Base-by-base conservation (phyloP, 163 green algal species). In the Volvox carteri region DNA sequence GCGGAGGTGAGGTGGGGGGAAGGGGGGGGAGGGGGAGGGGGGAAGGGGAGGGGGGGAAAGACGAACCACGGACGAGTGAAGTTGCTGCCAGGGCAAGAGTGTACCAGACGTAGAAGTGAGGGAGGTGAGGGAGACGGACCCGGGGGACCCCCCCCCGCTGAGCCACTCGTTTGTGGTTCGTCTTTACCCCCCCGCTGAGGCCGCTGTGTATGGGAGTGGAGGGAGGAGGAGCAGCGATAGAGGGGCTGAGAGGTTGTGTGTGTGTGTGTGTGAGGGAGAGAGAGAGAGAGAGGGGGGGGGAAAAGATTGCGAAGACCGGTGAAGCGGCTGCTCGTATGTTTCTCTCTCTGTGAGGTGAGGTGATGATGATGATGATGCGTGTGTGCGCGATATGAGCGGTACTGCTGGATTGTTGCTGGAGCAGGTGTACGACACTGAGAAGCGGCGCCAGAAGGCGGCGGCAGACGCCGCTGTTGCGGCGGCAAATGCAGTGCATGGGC, bases 401-500 rank as follows among this genome's bases (percentile, higher is more conserved):
- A n/a, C n/a, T 65, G 54, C 5, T 65, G 54, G 25, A 23, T 23
- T 58, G 72, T 12, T 23, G 72, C 41, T 18, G 72, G 6, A 14
- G 73, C 79, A 86, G 79, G 72, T 83, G 35, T 89, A 84, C 84
- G 84, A 86, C 78, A 89, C 84, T 25, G 84, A 89, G 28, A 81
- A 90, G 56, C 87, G 67, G 65, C 50, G 78, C 48, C 68, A 88
- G 41, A 79, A 89, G 44, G 75, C 83, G 14, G 37, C 92, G 9
- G 89, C 92, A 28, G 90, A 94, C 41, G 84, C 81, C 21, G 85
- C 92, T 41, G 41, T 90, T 46, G 68, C 90, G 46, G 78, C 84
- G 39, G 70, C 70, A 5, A 72, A 79, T 21, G 81, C 81, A 0
- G 65, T 73, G 7, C 58, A 78, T 52, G 81, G 65, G 41, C 60